phyloP scores from a whole-genome alignment of 2,329 filamentous ascomycete species.

The Thielaviopsis euricoi region DNA sequence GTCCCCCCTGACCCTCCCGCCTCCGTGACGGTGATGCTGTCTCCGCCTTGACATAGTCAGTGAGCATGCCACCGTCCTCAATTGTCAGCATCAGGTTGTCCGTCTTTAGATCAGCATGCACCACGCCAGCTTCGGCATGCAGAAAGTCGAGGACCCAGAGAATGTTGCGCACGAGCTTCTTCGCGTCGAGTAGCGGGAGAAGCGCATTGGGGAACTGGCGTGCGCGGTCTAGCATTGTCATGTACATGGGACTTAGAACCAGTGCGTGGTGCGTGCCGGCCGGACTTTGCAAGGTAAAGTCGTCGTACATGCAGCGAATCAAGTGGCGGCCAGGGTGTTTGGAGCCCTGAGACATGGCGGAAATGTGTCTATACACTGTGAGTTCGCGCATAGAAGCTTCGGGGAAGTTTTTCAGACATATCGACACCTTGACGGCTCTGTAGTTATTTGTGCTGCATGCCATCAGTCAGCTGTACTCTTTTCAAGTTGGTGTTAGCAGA shows the following conservation, averaged over 20 bases:
- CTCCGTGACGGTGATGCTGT: background rate
- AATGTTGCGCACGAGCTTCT: constrained; percentile 2
- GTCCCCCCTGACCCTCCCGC: background rate
- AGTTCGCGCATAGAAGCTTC: background rate
- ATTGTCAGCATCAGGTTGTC: constrained; percentile 12
- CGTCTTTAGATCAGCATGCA: constrained; percentile 10
- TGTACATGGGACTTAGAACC: constrained; percentile 7
- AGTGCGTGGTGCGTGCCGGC: constrained; percentile 6
- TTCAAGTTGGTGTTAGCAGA: background rate
- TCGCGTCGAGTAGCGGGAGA: background rate
- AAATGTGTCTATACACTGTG: constrained; percentile 4
- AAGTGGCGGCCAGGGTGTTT: constrained; percentile 6
- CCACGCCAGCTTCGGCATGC: constrained; percentile 6
- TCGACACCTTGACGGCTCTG: constrained; percentile 6
- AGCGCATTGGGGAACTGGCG: constrained; percentile 1
- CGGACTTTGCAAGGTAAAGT: constrained; percentile 1
- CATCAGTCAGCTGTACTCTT: background rate
- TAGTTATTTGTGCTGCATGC: background rate
- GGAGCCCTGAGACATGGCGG: background rate
- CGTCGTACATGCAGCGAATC: constrained; percentile 6
- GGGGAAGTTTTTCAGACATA: background rate
- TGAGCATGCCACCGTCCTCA: constrained; percentile 9
- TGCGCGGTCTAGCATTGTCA: constrained; percentile 5
- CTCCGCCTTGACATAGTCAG: constrained; percentile 5
- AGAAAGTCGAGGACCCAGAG: constrained; percentile 10